These are phyloP conservation scores for Mollisiaceae sp. DNA, from an alignment of 2,329 filamentous ascomycete genomes.

Conservation along the genomic window DNA sequence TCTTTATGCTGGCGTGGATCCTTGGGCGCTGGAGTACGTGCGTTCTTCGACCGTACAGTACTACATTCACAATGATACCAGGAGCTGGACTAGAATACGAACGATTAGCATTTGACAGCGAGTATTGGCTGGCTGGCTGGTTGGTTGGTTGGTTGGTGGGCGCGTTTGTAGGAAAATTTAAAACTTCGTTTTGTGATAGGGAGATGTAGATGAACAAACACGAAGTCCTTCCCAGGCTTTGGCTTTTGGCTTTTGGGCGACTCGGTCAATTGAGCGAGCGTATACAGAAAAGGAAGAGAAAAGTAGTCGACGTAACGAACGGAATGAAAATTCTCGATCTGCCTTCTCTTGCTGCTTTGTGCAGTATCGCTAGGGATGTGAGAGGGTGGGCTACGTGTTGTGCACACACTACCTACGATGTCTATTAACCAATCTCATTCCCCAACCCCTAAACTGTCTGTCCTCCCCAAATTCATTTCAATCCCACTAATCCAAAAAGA, in stretches of 20 bases:
- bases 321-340: neutral
- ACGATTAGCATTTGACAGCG: neutral
- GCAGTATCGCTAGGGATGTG: too few relatives aligned
- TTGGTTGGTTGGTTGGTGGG: neutral
- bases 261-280: neutral
- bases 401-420: too few relatives aligned
- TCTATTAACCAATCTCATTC: too few relatives aligned
- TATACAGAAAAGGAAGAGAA: neutral
- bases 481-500: too few relatives aligned
- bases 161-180: neutral
- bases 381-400: too few relatives aligned
- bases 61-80: neutral
- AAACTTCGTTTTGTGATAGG: neutral
- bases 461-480: too few relatives aligned
- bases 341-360: neutral
- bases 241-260: too few relatives aligned
- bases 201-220: neutral
- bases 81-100: neutral
- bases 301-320: neutral
- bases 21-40: neutral
- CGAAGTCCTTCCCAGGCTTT: neutral
- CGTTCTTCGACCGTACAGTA: neutral
- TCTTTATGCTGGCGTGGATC: neutral
- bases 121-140: neutral
- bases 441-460: too few relatives aligned